These are phyloP conservation scores for Rhinocladiella mackenziei DNA, from an alignment of 2,329 filamentous ascomycete species.

Conservation along the genomic window DNA sequence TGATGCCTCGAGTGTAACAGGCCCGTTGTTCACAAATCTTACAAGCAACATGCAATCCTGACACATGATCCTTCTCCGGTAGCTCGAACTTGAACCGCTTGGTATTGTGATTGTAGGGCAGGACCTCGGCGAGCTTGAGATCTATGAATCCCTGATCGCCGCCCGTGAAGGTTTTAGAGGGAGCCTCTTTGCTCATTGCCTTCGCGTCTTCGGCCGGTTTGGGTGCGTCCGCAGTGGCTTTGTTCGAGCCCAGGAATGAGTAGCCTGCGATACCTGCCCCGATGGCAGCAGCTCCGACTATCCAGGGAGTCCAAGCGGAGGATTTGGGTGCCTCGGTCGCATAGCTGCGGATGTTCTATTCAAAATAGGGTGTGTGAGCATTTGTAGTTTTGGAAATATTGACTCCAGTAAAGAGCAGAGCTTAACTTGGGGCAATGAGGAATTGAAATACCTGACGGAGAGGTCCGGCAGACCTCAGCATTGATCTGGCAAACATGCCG, in stretches of 20 bases:
- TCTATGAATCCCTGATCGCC: constrained; percentile 86
- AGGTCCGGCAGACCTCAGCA: constrained; percentile 61
- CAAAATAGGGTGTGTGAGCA: constrained; percentile 2
- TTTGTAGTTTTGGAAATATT: constrained; percentile 1
- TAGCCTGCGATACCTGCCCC: constrained; percentile 57
- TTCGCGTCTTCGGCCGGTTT: constrained; percentile 19
- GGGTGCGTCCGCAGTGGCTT: constrained; percentile 33
- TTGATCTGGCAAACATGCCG: constrained; percentile 65
- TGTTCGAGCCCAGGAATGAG: constrained; percentile 36
- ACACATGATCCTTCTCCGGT: constrained; percentile 76
- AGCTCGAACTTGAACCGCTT: constrained; percentile 88
- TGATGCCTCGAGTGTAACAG: background rate
- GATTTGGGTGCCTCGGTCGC: constrained; percentile 61
- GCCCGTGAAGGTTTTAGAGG: constrained; percentile 62
- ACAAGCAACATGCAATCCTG: constrained; percentile 76
- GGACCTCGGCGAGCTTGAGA: constrained; percentile 72
- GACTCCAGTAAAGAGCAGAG: background rate
- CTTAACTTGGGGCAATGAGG: background rate
- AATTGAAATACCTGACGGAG: constrained; percentile 63
- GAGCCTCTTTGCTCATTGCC: constrained; percentile 7
- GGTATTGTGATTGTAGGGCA: constrained; percentile 87
- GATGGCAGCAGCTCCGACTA: constrained; percentile 51
- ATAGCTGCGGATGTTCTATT: constrained; percentile 65
- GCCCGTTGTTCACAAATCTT: constrained; percentile 29
- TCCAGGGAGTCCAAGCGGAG: constrained; percentile 41